Percentiles rank a stretch among this genome's conserved stretches.
phyloP scores from a whole-genome alignment of 2,329 filamentous ascomycete species.

The Nemania bipapillata region DNA sequence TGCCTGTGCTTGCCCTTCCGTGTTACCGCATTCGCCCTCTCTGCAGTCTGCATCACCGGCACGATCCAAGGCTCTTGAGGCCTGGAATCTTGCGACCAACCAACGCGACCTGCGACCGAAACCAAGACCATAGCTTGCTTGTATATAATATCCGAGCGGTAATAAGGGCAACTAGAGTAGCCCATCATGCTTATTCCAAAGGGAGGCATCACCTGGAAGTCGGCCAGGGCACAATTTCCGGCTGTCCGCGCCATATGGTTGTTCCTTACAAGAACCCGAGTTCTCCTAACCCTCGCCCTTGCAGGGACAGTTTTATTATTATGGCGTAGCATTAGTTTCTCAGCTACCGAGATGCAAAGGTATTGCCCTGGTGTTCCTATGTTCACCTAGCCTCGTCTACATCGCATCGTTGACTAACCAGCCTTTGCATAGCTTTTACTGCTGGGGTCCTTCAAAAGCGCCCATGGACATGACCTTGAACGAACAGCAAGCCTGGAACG shows the following conservation, averaged over 20 bases:
- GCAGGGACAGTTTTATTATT: conserved; percentile 78
- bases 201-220: conserved; percentile 91
- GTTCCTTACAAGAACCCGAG: conserved; percentile 79
- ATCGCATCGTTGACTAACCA: conserved; percentile 40
- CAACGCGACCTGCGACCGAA: not conserved
- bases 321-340: conserved; percentile 86
- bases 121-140: conserved; percentile 27
- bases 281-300: conserved; percentile 78
- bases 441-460: conserved; percentile 94
- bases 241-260: conserved; percentile 77
- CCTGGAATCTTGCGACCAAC: not conserved
- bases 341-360: conserved; percentile 91
- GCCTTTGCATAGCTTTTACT: conserved; percentile 79
- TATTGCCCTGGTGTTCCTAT: conserved; percentile 55
- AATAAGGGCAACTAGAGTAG: conserved; percentile 55
- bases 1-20: not conserved
- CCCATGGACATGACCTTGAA: conserved; percentile 95
- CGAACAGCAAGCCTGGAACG: conserved; percentile 89
- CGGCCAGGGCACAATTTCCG: conserved; percentile 80
- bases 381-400: conserved; percentile 5
- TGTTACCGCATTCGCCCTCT: conserved; percentile 1
- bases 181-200: conserved; percentile 86
- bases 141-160: conserved; percentile 53
- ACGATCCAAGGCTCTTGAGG: conserved; percentile 6
- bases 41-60: not conserved